Base-by-base conservation (phyloP, 2,329 filamentous ascomycete species). In the Colletotrichum caudatum region DNA sequence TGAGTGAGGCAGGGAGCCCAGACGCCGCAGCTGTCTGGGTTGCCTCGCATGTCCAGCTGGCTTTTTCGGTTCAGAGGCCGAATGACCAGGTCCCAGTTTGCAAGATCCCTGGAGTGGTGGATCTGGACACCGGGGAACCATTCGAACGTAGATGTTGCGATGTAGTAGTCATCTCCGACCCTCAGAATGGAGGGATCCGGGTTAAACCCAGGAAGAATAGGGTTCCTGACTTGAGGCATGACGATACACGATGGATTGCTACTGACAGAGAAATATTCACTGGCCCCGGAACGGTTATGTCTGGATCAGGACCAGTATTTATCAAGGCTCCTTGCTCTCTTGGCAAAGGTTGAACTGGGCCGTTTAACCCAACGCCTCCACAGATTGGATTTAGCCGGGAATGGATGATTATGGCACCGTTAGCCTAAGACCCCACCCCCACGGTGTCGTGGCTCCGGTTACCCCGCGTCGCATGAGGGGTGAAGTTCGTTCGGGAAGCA, bases 1-100 rank as follows among this genome's bases (percentile, higher is more conserved):
- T 91, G 88, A 0, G 85, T 88, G 26, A 92, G 82, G 75, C 89
- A 91, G 0, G 90, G 90, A 2, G 89, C 89, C 88, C 89, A 91
- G n/a, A 91, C 81, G 48, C 88, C 88, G 74, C 88, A 88, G 77
- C 86, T 88, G 76, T 90, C 87, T 0, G 88, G 87, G 75, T 89
- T 81, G n/a, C 87, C 87, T 20, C 87, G 85, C 86, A 89, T 87
- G 74, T 88, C 86, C 3, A 88, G 81, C 77, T 88, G 87, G 58
- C 77, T 80, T 74, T 84, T 84, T 72, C 87, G 84, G 26, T 66
- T 84, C 41, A 89, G 78, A 1, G 87, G 87, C 1, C 86, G 84
- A 0, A 77, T 80, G 14, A 82, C 75, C 6, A 88, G 79, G 12
- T 81, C 80, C 86, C 86, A 88, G 77, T 88, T 88, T 46, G 85